Conservation (phyloP, 768 basidiomycete genomes). For the Psilocybe subaeruginosa region DNA sequence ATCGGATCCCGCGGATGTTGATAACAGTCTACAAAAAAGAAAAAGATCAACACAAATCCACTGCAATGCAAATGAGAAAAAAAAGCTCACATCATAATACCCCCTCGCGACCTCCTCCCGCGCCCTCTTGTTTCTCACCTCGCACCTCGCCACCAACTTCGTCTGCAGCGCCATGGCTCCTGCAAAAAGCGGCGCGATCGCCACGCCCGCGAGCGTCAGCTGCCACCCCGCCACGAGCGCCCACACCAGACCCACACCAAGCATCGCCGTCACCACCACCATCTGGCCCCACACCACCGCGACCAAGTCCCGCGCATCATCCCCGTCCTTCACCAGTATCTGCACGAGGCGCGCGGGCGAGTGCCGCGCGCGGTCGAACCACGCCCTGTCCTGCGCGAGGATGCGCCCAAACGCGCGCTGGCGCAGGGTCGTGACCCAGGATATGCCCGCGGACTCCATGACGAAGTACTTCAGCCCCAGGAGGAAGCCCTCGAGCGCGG, state of each 20-base stretch:
- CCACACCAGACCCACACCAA: constrained; percentile 85
- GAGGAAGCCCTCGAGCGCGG: constrained; percentile 75
- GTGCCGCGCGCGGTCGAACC: constrained; percentile 78
- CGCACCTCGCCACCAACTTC: constrained; percentile 68
- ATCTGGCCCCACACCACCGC: constrained; percentile 72
- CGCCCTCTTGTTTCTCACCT: constrained; percentile 82
- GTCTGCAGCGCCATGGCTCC: constrained; percentile 76
- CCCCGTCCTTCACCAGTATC: constrained; percentile 83
- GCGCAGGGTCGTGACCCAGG: constrained; percentile 76
- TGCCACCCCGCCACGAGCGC: constrained; percentile 90
- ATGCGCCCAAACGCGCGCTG: constrained; percentile 56
- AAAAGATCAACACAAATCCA: constrained; percentile 1
- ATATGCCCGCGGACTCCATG: constrained; percentile 75
- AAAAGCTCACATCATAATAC: constrained; percentile 79
- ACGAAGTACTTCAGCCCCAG: constrained; percentile 77
- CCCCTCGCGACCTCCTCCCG: constrained; percentile 82
- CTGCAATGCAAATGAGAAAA: too few relatives aligned
- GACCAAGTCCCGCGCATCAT: constrained; percentile 83
- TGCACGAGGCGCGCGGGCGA: constrained; percentile 66
- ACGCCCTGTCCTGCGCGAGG: constrained; percentile 81
- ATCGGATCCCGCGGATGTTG: constrained; percentile 85
- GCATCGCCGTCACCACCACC: constrained; percentile 79
- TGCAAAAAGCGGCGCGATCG: constrained; percentile 84
- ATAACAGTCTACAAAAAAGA: constrained; percentile 57
- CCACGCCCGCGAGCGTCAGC: constrained; percentile 87